Conservation (phyloP, 176 grass and related monocot species). For the Typha latifolia region DNA sequence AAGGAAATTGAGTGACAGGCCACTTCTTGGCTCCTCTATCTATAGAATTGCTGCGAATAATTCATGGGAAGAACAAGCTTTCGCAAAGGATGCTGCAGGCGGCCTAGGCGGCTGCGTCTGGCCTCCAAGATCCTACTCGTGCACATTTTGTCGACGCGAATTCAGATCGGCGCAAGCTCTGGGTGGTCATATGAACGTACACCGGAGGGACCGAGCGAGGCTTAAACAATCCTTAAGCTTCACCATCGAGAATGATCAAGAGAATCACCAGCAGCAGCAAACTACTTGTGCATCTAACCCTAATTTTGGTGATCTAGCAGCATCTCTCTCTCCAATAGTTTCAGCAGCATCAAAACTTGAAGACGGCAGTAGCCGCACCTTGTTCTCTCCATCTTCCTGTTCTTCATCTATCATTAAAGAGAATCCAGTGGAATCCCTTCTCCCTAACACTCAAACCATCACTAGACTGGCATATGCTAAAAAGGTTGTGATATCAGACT, state of each 20-base stretch:
- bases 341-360: no score
- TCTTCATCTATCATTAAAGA: no score
- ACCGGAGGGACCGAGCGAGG: constrained; percentile 66
- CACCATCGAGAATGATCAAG: constrained; percentile 1
- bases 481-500: neutral
- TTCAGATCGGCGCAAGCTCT: constrained; percentile 66
- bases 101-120: constrained; percentile 47
- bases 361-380: neutral
- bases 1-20: constrained; percentile 1
- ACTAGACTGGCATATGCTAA: no score
- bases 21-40: neutral
- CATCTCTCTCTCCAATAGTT: neutral
- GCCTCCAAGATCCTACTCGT: constrained; percentile 73
- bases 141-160: constrained; percentile 62
- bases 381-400: no score
- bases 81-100: constrained; percentile 42
- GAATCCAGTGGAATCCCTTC: no score
- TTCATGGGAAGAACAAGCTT: constrained; percentile 66
- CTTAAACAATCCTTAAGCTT: constrained; percentile 45
- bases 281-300: constrained; percentile 3
- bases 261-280: neutral
- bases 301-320: neutral
- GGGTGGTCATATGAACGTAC: constrained; percentile 69
- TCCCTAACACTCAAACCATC: no score
- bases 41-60: neutral